A percentile compares a stretch with the other conserved stretches of the same genome.
Conservation (phyloP, 1,284 basidiomycete species). For the Chalciporus piperatoides region DNA sequence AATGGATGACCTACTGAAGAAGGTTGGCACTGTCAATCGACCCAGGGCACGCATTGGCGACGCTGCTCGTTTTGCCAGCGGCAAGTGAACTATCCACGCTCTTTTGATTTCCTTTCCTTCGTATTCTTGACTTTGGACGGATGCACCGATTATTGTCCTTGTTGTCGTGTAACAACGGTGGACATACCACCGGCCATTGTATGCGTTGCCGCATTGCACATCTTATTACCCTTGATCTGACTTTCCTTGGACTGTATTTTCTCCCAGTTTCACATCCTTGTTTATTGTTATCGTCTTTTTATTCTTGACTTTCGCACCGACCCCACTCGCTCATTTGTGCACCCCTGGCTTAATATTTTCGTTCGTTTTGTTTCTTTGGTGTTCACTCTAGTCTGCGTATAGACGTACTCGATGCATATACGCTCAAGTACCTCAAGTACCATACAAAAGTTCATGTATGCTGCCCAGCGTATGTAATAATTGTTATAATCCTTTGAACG, state of each 20-base stretch:
- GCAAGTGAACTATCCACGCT: constrained; percentile 32
- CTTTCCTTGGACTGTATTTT: constrained; percentile 11
- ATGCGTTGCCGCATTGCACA: constrained; percentile 11
- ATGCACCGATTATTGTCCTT: constrained; percentile 13
- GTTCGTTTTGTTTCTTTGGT: constrained; percentile 29
- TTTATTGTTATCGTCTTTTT: constrained; percentile 26
- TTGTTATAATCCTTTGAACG: constrained; percentile 4
- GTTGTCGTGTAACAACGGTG: constrained; percentile 11
- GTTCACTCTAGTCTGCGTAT: constrained; percentile 26
- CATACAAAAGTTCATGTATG: constrained; percentile 20
- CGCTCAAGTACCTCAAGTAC: constrained; percentile 17
- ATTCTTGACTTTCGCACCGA: constrained; percentile 8
- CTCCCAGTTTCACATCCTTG: neutral
- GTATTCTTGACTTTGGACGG: constrained; percentile 16
- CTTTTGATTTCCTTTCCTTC: constrained; percentile 12
- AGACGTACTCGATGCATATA: constrained; percentile 22
- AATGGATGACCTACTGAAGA: constrained; percentile 23
- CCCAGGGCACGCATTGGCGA: constrained; percentile 65
- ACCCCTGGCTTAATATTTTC: neutral
- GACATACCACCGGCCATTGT: constrained; percentile 10
- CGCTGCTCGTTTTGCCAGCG: constrained; percentile 56
- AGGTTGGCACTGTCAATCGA: constrained; percentile 55
- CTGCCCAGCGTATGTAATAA: constrained; percentile 17
- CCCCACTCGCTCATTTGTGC: constrained; percentile 11
- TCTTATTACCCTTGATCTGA: constrained; percentile 16